Evolutionary conservation across 2,329 filamentous ascomycete genomes (phyloP).

Genomic region (Geosmithia flava): DNA sequence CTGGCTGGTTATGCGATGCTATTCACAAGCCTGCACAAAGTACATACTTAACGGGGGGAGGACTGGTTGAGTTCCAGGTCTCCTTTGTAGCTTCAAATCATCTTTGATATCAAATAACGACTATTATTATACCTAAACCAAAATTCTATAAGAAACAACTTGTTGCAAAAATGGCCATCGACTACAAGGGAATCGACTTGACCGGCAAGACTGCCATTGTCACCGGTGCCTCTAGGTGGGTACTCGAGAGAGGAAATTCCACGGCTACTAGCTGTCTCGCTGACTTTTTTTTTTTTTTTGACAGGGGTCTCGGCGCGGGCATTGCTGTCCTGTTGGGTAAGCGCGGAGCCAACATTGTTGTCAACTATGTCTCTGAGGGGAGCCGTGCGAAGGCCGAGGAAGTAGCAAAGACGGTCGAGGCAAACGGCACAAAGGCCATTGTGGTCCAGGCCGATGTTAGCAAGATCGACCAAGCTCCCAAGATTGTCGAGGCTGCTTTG

Average conservation of each 20-base stretch:
- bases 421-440: conserved; percentile 3
- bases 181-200: background rate
- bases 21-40: too few relatives aligned
- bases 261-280: too few relatives aligned
- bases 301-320: conserved; percentile 8
- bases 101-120: too few relatives aligned
- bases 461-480: conserved; percentile 6
- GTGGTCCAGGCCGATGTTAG: conserved; percentile 7
- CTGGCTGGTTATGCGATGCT: too few relatives aligned
- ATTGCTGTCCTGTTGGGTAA: conserved; percentile 7
- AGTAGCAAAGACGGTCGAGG: conserved; percentile 6
- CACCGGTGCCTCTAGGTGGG: conserved; percentile 8
- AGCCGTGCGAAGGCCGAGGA: conserved; percentile 8
- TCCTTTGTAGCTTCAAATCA: too few relatives aligned
- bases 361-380: conserved; percentile 7
- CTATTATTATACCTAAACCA: too few relatives aligned
- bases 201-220: conserved; percentile 9
- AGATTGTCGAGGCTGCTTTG: conserved; percentile 8
- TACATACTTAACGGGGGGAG: too few relatives aligned
- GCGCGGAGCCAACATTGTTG: conserved; percentile 9
- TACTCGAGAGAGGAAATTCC: too few relatives aligned
- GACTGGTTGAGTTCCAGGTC: too few relatives aligned
- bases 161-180: conserved; percentile 5
- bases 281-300: too few relatives aligned
- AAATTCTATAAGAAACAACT: too few relatives aligned